Base-by-base conservation (phyloP, 768 basidiomycete genomes). In the Gymnopilus junonius region DNA sequence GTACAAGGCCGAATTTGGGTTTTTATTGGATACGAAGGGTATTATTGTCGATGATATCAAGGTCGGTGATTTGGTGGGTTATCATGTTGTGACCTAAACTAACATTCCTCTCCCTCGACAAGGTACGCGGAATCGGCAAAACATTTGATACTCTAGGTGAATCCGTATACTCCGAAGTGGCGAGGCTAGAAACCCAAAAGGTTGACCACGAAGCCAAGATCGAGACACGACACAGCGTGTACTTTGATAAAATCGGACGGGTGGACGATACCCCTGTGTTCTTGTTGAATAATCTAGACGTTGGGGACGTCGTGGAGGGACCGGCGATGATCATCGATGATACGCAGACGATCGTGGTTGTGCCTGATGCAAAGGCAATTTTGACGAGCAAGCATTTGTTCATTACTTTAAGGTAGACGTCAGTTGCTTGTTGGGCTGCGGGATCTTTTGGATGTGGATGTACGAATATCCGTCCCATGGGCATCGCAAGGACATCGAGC, bases 291-390 rank as follows among this genome's bases (percentile, higher is more conserved):
- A 77, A 79, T 14, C 75, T 98, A 61, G 79, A 77, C 0, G 78
- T 88, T 12, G 95, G 95, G 3, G 90, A 94, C 60, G 78, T 81
- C 40, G 79, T 97, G 27, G 76, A 84, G 45, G 97, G 96, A 8
- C 95, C 97, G 8, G 94, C 95, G 35, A 90, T 98, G 86, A 90
- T 99, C 64, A 93, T 97, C 69, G 96, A 99, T 75, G 82, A 93
- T 67, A 98, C 96, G 21, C 97, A 97, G 79, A 97, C 96, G 23
- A 93, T 98, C 63, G 91, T 99, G 32, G 76, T 99, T 4, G 87
- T 94, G 21, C 91, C 93, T 0, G 87, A 83, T 15, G 87, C 91
- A 54, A 85, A 75, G 71, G 91, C 86, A 20, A 77, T 90, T 8
- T 70, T 93, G 59, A 85, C 88, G 51, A 88, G 85, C 59, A 89